Conservation (phyloP, 192 early-diverging fungal species). For the Coemansia sp. region DNA sequence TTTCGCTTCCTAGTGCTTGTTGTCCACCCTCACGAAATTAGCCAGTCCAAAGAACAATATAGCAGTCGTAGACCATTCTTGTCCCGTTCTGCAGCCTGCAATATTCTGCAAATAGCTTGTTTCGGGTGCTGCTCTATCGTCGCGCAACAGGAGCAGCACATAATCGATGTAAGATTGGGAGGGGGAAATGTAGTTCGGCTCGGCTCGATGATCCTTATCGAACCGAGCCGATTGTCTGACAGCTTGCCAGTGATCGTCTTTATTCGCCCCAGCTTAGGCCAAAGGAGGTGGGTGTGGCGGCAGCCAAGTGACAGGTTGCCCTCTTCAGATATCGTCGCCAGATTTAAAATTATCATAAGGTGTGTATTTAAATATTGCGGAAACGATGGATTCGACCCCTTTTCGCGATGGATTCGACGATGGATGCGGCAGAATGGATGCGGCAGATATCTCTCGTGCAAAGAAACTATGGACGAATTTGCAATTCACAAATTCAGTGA, state of each 20-base stretch:
- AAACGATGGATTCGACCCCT: neutral
- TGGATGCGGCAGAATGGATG: constrained; percentile 3
- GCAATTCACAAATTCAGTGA: neutral
- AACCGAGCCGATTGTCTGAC: neutral
- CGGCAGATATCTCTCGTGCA: neutral
- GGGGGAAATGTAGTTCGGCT: neutral
- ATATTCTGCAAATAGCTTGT: neutral
- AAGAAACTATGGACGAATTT: neutral
- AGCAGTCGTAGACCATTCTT: neutral
- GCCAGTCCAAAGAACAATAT: constrained; percentile 1
- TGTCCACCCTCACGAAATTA: neutral
- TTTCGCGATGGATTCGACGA: constrained; percentile 1
- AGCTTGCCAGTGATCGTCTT: too few relatives aligned
- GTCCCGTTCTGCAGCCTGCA: neutral
- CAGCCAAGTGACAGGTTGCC: constrained; percentile 3
- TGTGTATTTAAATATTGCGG: neutral
- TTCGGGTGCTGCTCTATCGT: neutral
- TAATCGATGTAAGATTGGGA: neutral
- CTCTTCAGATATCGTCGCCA: constrained; percentile 3
- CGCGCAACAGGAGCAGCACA: neutral
- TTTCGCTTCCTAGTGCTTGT: neutral
- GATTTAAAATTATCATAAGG: constrained; percentile 3
- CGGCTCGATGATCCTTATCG: neutral
- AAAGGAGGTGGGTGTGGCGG: neutral
- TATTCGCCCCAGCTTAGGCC: neutral